Base-by-base conservation (phyloP, 352 stramenopile genomes). In the Pythium aphanidermatum region DNA sequence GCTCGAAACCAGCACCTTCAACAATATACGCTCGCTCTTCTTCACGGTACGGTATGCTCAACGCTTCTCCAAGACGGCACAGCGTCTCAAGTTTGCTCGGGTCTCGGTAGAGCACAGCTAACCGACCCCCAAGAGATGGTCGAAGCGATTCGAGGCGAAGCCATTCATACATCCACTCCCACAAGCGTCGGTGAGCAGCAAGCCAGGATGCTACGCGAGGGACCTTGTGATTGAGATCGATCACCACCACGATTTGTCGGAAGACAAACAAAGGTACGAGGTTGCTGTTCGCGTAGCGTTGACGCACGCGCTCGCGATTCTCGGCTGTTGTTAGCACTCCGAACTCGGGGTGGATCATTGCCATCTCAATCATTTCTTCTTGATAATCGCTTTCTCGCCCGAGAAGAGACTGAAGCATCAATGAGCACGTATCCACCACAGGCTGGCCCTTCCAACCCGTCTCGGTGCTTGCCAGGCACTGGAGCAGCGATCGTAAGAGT, bases 21-120 rank as follows among this genome's bases (percentile, higher is more conserved):
- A 98, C 94, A 14, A 94, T 44, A 59, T 95, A 98, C 26, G 65
- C 70, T 20, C 81, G 75, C 50, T 90, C 74, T 53, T 95, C 83
- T 31, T 85, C 67, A 39, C 68, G 55, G 51, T 81, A 92, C 3
- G 72, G 58, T 37, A 91, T 76, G 5, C 46, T 47, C 11, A 95
- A 45, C 21, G 71, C 60, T 33, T 86, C 74, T 2, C 83, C 74
- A 21, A 95, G 48, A 1, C 73, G 67, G 46, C 72, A 63, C 19
- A 94, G 54, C 49, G 68, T 73, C 23, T 94, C 82, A 0, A 81
- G 41, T 55, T 95, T 95, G n/a, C 61, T 64, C 16, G 75, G 60
- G 16, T 95, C 81, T 0, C 80, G 80, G 48, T 65, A 70, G 12
- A 95, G 44, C 21, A 87, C 41, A 0, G 66, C 54, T 9, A 87